Evolutionary conservation across 371 early-diverging fungal genomes (phyloP).

Genomic region (Nematocida sp.): DNA sequence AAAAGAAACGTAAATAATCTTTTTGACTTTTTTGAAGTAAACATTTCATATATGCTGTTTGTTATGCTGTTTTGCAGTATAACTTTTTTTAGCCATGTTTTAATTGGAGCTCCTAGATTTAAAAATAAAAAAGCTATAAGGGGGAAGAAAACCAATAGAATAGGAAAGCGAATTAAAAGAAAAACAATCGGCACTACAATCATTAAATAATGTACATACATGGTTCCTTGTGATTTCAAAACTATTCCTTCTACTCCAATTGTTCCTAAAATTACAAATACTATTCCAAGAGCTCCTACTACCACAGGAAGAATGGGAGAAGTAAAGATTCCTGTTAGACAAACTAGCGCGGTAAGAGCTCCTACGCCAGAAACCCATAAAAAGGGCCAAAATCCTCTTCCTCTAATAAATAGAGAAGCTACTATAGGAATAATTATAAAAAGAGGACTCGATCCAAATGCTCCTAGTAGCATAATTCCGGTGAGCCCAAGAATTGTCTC

Average conservation of each 20-base stretch:
- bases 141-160: constrained; percentile 19
- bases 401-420: not conserved
- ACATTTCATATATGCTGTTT: not conserved
- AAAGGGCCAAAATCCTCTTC: not conserved
- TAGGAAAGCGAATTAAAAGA: constrained; percentile 6
- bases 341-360: not conserved
- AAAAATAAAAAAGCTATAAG: not conserved
- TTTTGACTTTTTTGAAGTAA: not conserved
- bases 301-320: not conserved
- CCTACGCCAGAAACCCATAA: not conserved
- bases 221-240: not conserved
- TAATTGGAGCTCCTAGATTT: not conserved
- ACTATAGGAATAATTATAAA: constrained; percentile 7
- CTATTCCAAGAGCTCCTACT: constrained; percentile 18
- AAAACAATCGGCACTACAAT: not conserved
- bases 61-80: not conserved
- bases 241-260: constrained; percentile 31
- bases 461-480: constrained; percentile 8
- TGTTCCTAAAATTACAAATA: constrained; percentile 4
- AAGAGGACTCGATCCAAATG: not conserved
- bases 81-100: not conserved
- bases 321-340: not conserved
- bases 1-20: not conserved
- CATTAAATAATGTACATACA: constrained; percentile 25
- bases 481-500: constrained; percentile 1